Percentiles rank a stretch among this genome's conserved stretches.
These are phyloP conservation scores for Shiraia sp. DNA, from an alignment of 2,329 filamentous ascomycete genomes.

Conservation along the genomic window DNA sequence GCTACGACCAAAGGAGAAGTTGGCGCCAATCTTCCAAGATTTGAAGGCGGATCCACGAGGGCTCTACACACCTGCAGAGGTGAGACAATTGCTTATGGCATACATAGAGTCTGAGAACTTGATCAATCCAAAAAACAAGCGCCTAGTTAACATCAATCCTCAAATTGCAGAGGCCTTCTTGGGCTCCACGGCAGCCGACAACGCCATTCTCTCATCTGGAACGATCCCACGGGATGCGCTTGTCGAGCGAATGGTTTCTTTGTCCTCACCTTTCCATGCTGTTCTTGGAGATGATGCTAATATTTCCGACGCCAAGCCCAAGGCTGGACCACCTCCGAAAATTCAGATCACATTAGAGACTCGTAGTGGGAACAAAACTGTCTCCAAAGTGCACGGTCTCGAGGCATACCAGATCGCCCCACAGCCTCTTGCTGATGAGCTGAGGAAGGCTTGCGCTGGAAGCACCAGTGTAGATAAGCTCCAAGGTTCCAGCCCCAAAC, in stretches of 20 bases:
- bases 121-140: conserved; percentile 61
- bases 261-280: conserved; percentile 60
- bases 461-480: conserved; percentile 66
- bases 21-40: conserved; percentile 59
- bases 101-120: conserved; percentile 64
- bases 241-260: conserved; percentile 61
- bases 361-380: conserved; percentile 67
- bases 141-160: conserved; percentile 64
- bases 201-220: conserved; percentile 60
- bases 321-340: conserved; percentile 63
- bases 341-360: conserved; percentile 64
- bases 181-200: conserved; percentile 57
- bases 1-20: conserved; percentile 61
- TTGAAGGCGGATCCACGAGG: conserved; percentile 55
- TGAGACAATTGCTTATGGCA: conserved; percentile 59
- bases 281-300: conserved; percentile 57
- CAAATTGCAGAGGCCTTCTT: conserved; percentile 66
- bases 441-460: conserved; percentile 70
- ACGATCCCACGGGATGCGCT: conserved; percentile 64
- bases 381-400: conserved; percentile 64
- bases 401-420: conserved; percentile 66
- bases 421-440: conserved; percentile 64
- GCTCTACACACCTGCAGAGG: conserved; percentile 63
- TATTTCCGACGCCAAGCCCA: conserved; percentile 56
- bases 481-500: conserved; percentile 62